These are phyloP conservation scores for Xylaria hypoxylon DNA, from an alignment of 2,329 filamentous ascomycete genomes.

Conservation along the genomic window DNA sequence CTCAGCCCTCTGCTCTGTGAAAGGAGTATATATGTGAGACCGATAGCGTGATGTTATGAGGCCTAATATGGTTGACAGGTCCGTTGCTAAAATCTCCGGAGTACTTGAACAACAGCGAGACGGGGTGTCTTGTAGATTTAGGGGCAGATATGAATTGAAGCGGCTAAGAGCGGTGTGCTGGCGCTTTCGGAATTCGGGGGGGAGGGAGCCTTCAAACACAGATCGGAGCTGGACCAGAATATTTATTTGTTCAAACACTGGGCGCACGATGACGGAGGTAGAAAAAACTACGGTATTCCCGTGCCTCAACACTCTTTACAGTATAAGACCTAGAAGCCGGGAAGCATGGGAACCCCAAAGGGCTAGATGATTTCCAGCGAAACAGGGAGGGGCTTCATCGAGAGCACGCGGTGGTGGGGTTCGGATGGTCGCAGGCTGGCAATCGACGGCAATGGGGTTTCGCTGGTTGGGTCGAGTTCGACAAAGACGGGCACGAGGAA, in stretches of 20 bases:
- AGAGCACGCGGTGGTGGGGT: constrained; percentile 9
- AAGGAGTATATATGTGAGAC: constrained; percentile 1
- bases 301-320: background rate
- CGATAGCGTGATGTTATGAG: background rate
- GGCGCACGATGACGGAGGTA: background rate
- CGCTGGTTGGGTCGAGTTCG: background rate
- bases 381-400: constrained; percentile 21
- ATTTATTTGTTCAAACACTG: constrained; percentile 14
- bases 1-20: background rate
- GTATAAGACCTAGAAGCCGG: background rate
- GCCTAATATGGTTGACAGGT: background rate
- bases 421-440: constrained; percentile 15
- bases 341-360: background rate
- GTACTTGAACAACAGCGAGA: constrained; percentile 6
- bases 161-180: constrained; percentile 8
- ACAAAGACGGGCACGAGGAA: background rate
- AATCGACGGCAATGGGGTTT: constrained; percentile 1
- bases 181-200: constrained; percentile 4
- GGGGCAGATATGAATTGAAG: background rate
- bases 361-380: constrained; percentile 8
- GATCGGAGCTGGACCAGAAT: background rate
- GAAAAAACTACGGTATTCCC: background rate
- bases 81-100: constrained; percentile 4
- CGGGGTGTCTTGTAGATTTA: background rate
- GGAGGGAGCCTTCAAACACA: background rate